phyloP scores from a whole-genome alignment of 257 asterid species.

The Penstemon eatonii region DNA sequence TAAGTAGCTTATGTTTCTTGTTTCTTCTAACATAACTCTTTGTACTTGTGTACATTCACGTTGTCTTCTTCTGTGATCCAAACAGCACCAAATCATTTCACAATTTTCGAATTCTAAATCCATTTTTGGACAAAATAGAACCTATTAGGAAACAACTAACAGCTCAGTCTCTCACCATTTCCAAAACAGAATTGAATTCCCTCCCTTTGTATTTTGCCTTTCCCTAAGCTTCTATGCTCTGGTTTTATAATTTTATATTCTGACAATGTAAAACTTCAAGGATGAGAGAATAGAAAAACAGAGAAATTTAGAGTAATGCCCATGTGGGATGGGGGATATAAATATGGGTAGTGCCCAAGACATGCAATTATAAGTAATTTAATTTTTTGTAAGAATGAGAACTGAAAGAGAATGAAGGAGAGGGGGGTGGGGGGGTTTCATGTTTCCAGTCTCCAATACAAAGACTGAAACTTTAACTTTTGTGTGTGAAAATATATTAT shows the following conservation, averaged over 20 bases:
- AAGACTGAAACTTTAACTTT: slow-evolving; percentile 63
- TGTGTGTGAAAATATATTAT: slow-evolving; percentile 28
- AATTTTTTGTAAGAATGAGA: slow-evolving; percentile 27
- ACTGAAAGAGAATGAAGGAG: slow-evolving; percentile 26
- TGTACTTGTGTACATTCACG: slow-evolving; percentile 35
- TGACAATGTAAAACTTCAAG: slow-evolving; percentile 58
- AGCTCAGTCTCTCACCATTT: slow-evolving; percentile 47
- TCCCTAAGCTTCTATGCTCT: slow-evolving; percentile 35
- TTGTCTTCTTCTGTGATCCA: slow-evolving; percentile 48
- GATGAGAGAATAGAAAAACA: slow-evolving; percentile 34
- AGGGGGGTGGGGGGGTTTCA: slow-evolving; percentile 16
- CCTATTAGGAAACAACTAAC: slow-evolving; percentile 24
- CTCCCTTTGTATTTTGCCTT: slow-evolving; percentile 3
- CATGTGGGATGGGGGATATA: slow-evolving; percentile 74
- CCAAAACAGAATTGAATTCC: slow-evolving; percentile 31
- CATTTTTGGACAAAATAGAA: slow-evolving; percentile 31
- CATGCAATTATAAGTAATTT: slow-evolving; percentile 37
- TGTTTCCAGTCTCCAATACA: slow-evolving; percentile 88
- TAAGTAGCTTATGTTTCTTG: slow-evolving; percentile 33
- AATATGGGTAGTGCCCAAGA: slow-evolving; percentile 67
- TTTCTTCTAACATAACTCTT: slow-evolving; percentile 32
- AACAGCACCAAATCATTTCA: slow-evolving; percentile 28
- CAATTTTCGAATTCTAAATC: slow-evolving; percentile 36
- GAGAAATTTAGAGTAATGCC: slow-evolving; percentile 39
- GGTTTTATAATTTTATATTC: slow-evolving; percentile 35